Base-by-base conservation (phyloP, 495 filamentous ascomycete genomes). In the Hypomontagnella submonticulosa region DNA sequence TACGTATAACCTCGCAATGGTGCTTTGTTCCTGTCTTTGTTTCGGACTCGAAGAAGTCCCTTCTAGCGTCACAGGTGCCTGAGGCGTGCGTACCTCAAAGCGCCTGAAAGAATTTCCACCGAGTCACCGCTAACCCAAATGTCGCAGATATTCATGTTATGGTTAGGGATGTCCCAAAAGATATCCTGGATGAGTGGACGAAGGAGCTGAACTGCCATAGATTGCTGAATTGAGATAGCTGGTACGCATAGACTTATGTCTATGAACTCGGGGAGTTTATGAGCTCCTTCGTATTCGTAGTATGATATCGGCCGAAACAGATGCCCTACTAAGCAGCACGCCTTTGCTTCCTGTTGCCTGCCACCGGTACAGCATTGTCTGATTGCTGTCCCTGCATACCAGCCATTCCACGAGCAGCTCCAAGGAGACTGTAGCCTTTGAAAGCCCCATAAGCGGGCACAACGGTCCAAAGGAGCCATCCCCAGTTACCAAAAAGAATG, bases 381-480 rank as follows among this genome's bases (percentile, higher is more conserved):
- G 73, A 41, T 66, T 71, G 68, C 48, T 71, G 64, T 62, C 74
- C 71, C 57, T 78, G 57, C 61, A 78, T 75, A 47, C 86, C 85
- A 32, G 87, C 85, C 78, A 92, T 85, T 27, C 88, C 85, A 64
- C 81, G 87, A 68, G 84, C 87, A 71, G 89, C 81, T 0, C 89
- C 86, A 37, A 86, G 79, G 50, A 91, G 80, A 13, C 86, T 85
- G 48, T 83, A 91, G n/a, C 81, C 88, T 77, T 91, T 81, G 75
- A 85, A 91, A 33, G 80, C 75, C 0, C 88, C 90, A 74, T 89
- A 93, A 12, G 85, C 70, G 0, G 90, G 90, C n/a, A 92, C 81
- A 13, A 88, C 83, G 30, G 77, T 71, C 84, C 86, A 92, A 20
- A 92, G 66, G 76, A 90, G 86, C 92, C 92, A 95, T 10, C 84